phyloP scores from a whole-genome alignment of 108 stramenopile species.

The Cyclotella atomus region DNA sequence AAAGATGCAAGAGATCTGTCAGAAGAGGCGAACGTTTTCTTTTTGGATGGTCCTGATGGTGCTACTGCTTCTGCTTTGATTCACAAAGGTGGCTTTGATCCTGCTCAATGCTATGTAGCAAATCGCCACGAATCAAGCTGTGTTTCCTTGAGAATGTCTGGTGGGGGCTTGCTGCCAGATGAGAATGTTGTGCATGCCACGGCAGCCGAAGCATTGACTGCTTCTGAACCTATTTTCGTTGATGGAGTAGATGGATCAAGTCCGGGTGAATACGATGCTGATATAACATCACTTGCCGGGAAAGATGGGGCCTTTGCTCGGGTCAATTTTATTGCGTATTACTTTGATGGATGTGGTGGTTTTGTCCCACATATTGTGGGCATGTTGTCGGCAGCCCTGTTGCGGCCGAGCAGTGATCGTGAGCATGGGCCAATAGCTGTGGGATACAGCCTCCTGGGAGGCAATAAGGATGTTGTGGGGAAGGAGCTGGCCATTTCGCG shows the following conservation, averaged over 20 bases:
- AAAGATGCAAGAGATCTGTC: background rate
- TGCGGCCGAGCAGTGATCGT: background rate
- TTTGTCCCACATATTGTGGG: slow-evolving; percentile 47
- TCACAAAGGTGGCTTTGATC: slow-evolving; percentile 11
- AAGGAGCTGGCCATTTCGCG: slow-evolving; percentile 44
- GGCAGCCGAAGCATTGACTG: background rate
- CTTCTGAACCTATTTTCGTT: slow-evolving; percentile 2
- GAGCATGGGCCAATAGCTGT: slow-evolving; percentile 33
- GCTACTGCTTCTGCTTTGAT: slow-evolving; percentile 38
- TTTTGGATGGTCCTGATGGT: slow-evolving; percentile 56
- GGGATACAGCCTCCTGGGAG: slow-evolving; percentile 56
- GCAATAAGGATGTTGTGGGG: slow-evolving; percentile 43
- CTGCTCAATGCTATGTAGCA: slow-evolving; percentile 51
- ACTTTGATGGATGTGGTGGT: slow-evolving; percentile 63
- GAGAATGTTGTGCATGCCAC: background rate
- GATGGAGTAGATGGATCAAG: too few relatives aligned
- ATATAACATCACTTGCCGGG: too few relatives aligned
- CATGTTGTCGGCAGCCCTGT: slow-evolving; percentile 55
- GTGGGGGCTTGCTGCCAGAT: background rate
- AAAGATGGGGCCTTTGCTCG: slow-evolving; percentile 9
- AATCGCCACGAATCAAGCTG: slow-evolving; percentile 54
- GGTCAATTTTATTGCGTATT: slow-evolving; percentile 48
- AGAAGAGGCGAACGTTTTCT: slow-evolving; percentile 45
- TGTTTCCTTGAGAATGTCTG: background rate
- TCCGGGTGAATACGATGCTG: too few relatives aligned